Conservation (phyloP, 2,329 filamentous ascomycete species). For the Ascochyta koolunga region DNA sequence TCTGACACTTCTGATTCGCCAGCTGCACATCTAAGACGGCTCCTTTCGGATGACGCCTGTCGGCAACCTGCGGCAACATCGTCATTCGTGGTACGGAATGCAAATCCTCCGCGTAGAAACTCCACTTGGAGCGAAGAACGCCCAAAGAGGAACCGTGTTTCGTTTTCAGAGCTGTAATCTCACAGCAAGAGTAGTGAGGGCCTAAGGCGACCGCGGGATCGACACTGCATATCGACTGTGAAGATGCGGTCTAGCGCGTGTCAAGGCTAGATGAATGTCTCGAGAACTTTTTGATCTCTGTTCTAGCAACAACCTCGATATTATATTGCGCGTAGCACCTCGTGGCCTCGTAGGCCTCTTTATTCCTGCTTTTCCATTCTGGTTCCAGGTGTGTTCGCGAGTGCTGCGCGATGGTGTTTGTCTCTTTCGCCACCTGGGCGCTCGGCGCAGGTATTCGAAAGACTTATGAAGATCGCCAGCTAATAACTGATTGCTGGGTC, state of each 20-base stretch:
- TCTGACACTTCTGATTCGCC: slow-evolving; percentile 3
- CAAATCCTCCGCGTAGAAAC: slow-evolving; percentile 2
- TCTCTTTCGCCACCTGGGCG: slow-evolving; percentile 30
- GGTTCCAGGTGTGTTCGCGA: slow-evolving; percentile 1
- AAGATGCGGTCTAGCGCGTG: slow-evolving; percentile 14
- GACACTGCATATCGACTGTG: slow-evolving; percentile 15
- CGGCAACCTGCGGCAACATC: slow-evolving; percentile 9
- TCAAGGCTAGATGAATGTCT: slow-evolving; percentile 10
- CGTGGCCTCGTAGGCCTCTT: slow-evolving; percentile 6
- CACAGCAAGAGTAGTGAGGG: neutral
- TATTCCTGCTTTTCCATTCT: neutral
- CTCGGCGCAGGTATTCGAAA: slow-evolving; percentile 23
- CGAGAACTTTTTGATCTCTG: slow-evolving; percentile 10
- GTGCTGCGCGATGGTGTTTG: slow-evolving; percentile 16
- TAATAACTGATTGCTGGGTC: slow-evolving; percentile 28
- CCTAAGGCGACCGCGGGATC: slow-evolving; percentile 9
- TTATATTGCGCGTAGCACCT: neutral
- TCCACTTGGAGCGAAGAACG: slow-evolving; percentile 2
- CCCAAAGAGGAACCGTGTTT: neutral
- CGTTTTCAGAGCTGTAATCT: neutral
- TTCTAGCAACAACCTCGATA: slow-evolving; percentile 7
- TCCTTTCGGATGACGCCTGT: slow-evolving; percentile 1
- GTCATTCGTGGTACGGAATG: slow-evolving; percentile 9
- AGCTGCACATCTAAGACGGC: neutral
- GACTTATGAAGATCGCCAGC: slow-evolving; percentile 24